Conservation (phyloP, 2,329 filamentous ascomycete genomes). For the Fusarium chaquense region DNA sequence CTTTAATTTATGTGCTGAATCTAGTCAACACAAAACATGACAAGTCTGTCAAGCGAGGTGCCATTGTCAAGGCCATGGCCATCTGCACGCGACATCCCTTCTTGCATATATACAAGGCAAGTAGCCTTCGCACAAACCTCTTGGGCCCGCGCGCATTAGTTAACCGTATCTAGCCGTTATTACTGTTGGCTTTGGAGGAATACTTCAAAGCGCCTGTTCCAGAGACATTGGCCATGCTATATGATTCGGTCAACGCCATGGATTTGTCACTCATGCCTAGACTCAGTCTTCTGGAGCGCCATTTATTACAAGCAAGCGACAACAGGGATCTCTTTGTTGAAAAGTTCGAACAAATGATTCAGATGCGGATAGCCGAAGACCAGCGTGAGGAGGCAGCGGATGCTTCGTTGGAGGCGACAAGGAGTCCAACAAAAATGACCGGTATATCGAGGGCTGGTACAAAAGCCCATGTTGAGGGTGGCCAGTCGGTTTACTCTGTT, state of each 20-base stretch:
- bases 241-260: slow-evolving; percentile 95
- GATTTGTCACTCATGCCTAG: slow-evolving; percentile 93
- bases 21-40: slow-evolving; percentile 98
- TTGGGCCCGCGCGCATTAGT: slow-evolving; percentile 9
- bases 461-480: slow-evolving; percentile 71
- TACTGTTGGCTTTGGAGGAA: slow-evolving; percentile 91
- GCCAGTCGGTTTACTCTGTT: slow-evolving; percentile 74
- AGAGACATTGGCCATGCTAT: slow-evolving; percentile 88
- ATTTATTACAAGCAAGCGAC: slow-evolving; percentile 89
- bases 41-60: slow-evolving; percentile 90
- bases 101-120: slow-evolving; percentile 96
- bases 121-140: slow-evolving; percentile 41
- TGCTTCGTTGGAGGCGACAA: slow-evolving; percentile 56
- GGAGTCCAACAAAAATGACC: slow-evolving; percentile 60
- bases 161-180: slow-evolving; percentile 72
- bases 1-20: slow-evolving; percentile 96
- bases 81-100: slow-evolving; percentile 98
- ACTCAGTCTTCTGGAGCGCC: slow-evolving; percentile 84
- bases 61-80: slow-evolving; percentile 97
- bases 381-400: slow-evolving; percentile 58
- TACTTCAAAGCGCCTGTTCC: slow-evolving; percentile 94
- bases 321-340: slow-evolving; percentile 97
- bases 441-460: slow-evolving; percentile 71
- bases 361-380: slow-evolving; percentile 80
- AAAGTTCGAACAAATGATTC: slow-evolving; percentile 95